These are phyloP conservation scores for Calonectria honghensis DNA, from an alignment of 2,329 filamentous ascomycete species.

Conservation along the genomic window DNA sequence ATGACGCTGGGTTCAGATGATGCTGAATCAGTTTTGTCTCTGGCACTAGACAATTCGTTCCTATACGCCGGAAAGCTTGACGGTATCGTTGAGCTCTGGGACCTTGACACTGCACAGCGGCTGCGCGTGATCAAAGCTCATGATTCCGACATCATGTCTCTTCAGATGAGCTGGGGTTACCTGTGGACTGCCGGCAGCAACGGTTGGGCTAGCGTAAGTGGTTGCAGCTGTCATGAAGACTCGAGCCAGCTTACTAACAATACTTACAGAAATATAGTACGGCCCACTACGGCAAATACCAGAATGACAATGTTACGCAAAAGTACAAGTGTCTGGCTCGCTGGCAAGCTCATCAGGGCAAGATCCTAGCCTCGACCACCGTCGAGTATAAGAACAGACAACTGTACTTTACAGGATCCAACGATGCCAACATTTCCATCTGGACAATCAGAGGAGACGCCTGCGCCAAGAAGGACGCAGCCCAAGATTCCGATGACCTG, in stretches of 20 bases:
- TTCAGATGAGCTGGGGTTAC: slow-evolving; percentile 89
- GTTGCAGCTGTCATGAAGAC: no score
- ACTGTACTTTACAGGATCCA: slow-evolving; percentile 96
- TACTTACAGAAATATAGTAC: slow-evolving; percentile 77
- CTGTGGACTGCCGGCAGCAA: slow-evolving; percentile 93
- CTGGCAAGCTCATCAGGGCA: slow-evolving; percentile 90
- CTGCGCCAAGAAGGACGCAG: slow-evolving; percentile 58
- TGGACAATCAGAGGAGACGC: slow-evolving; percentile 81
- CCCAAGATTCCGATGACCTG: slow-evolving; percentile 67
- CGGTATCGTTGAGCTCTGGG: slow-evolving; percentile 96
- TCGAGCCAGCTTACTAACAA: slow-evolving; percentile 25
- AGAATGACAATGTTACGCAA: slow-evolving; percentile 77
- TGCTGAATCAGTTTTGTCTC: slow-evolving; percentile 80
- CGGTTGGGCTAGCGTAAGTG: slow-evolving; percentile 86
- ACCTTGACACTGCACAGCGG: slow-evolving; percentile 94
- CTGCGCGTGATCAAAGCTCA: slow-evolving; percentile 90
- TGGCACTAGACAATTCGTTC: slow-evolving; percentile 92
- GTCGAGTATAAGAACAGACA: slow-evolving; percentile 81
- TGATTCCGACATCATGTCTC: slow-evolving; percentile 87
- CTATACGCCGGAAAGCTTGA: slow-evolving; percentile 92
- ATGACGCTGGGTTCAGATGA: slow-evolving; percentile 78
- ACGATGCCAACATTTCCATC: slow-evolving; percentile 90
- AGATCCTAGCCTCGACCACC: slow-evolving; percentile 89
- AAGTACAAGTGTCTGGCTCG: slow-evolving; percentile 87
- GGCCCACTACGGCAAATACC: slow-evolving; percentile 77